A percentile compares a stretch with the other conserved stretches of the same genome.
Evolutionary conservation across 208 protist genomes (phyloP).

Genomic region (Strigomonas oncopelti): DNA sequence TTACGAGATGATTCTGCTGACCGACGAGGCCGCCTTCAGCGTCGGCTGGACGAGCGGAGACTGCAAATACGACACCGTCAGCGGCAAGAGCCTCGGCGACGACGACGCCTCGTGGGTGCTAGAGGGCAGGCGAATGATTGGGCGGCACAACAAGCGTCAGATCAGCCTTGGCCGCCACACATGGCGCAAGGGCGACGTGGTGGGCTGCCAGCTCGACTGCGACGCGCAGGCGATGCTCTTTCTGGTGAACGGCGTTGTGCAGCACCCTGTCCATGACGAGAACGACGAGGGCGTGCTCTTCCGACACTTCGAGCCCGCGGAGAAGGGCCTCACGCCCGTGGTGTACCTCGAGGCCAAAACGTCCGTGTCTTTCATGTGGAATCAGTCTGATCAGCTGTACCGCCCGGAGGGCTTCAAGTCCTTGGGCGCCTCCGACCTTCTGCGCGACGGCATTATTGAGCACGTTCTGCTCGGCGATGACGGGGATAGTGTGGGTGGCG

Average conservation of each 20-base stretch:
- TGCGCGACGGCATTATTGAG: conserved; percentile 30
- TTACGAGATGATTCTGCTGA: conserved; percentile 71
- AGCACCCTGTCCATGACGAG: conserved; percentile 32
- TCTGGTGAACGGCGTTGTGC: conserved; percentile 68
- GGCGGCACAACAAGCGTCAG: conserved; percentile 62
- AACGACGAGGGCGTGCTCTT: conserved; percentile 26
- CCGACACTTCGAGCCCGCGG: conserved; percentile 15
- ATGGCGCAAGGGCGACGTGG: conserved; percentile 82
- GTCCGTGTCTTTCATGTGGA: conserved; percentile 38
- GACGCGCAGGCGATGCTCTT: conserved; percentile 67
- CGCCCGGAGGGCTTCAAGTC: conserved; percentile 37
- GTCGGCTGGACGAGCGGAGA: conserved; percentile 42
- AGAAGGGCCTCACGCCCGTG: conserved; percentile 26
- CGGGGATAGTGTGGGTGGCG: not conserved
- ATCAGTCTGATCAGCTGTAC: conserved; percentile 56
- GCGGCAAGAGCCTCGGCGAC: conserved; percentile 32
- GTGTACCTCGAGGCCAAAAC: conserved; percentile 56
- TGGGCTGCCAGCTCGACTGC: conserved; percentile 87
- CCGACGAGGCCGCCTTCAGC: conserved; percentile 30
- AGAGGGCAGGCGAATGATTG: conserved; percentile 74
- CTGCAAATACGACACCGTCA: not conserved
- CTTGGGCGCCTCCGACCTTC: conserved; percentile 29
- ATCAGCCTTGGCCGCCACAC: conserved; percentile 39
- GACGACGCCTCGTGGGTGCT: conserved; percentile 78
- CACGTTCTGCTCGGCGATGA: conserved; percentile 14